Evolutionary conservation across 1,284 basidiomycete species (phyloP), one percentile per base, ranked within the genome.

Genomic region (Pisolithus thermaeus): DNA sequence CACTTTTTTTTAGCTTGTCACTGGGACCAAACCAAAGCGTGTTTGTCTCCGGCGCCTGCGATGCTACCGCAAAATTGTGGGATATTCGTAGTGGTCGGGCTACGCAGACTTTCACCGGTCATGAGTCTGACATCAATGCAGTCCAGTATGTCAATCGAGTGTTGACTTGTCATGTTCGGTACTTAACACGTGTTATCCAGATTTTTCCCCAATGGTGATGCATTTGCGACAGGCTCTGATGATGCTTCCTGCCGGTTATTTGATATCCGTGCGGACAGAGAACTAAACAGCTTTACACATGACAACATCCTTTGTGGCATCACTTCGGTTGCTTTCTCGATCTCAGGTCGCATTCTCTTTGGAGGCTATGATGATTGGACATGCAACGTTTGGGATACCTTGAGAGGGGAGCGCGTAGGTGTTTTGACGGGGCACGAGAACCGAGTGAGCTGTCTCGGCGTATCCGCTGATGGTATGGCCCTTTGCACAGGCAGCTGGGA

Each of bases 311-410:
- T 98, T 18, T 98, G 96, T 66, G 95, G 96, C 58, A 97, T 99
- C 71, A 99, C 97, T 11, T 97, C 94, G 3, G 95, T 99, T 59
- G 95, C 92, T 14, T 99, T 99, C 77, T 97, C 94, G 2, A 90
- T 92, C 59, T 97, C 94, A 12, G 96, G 96, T 45, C 89, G 97
- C 54, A 90, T 99, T 61, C 80, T 99, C 45, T 98, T 99, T 64
- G 96, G 95, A 58, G 97, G 96, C 40, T 99, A 98, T 69, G 97
- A 99, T 70, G 96, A 99, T 70, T 97, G 96, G 90, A 98, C 96
- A 60, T 94, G 91, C 78, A 98, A 98, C 66, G 96, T 98, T 45
- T 99, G 96, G 96, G 96, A 99, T 68, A 97, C 95, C 40, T 80
- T 99, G 65, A 97, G 96, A 73, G 96, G 94, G 52, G 96, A 99